These are phyloP conservation scores for Entoloma clypeatum DNA, from an alignment of 1,284 basidiomycete species.

Conservation along the genomic window DNA sequence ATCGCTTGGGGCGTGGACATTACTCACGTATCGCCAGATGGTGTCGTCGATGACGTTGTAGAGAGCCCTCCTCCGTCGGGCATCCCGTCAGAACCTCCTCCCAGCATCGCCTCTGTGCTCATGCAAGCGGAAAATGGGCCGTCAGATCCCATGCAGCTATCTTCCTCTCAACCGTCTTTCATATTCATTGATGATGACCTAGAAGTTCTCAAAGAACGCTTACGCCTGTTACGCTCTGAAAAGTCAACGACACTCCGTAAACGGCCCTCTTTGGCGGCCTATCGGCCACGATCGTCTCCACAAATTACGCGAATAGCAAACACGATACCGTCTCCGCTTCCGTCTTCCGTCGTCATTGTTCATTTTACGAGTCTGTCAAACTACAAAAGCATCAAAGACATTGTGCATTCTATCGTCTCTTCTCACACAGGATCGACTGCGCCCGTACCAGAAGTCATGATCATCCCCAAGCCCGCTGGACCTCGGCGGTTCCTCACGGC, in stretches of 20 bases:
- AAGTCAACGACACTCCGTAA: slow-evolving; percentile 50
- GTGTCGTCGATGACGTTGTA: slow-evolving; percentile 39
- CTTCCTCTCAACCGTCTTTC: slow-evolving; percentile 43
- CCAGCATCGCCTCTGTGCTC: slow-evolving; percentile 9
- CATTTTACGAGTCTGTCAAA: slow-evolving; percentile 90
- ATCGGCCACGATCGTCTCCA: slow-evolving; percentile 74
- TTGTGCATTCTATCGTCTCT: slow-evolving; percentile 68
- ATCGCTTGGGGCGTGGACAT: slow-evolving; percentile 95
- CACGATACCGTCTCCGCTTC: slow-evolving; percentile 25
- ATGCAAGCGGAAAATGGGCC: slow-evolving; percentile 7
- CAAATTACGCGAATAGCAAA: slow-evolving; percentile 61
- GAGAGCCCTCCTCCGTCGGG: slow-evolving; percentile 18
- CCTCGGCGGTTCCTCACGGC: slow-evolving; percentile 88
- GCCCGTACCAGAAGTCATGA: slow-evolving; percentile 78
- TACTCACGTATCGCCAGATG: slow-evolving; percentile 70
- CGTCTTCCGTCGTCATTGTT: slow-evolving; percentile 58
- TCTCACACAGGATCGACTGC: slow-evolving; percentile 38
- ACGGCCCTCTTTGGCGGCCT: slow-evolving; percentile 67
- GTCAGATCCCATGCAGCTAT: slow-evolving; percentile 9
- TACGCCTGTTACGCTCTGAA: slow-evolving; percentile 62
- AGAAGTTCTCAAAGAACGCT: slow-evolving; percentile 63
- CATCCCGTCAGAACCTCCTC: slow-evolving; percentile 12
- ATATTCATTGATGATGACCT: slow-evolving; percentile 91
- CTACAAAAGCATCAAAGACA: slow-evolving; percentile 83
- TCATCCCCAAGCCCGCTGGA: slow-evolving; percentile 93